Evolutionary conservation across 2,329 filamentous ascomycete species (phyloP), one percentile per base, ranked within the genome.

Genomic region (Cladosporium velox): DNA sequence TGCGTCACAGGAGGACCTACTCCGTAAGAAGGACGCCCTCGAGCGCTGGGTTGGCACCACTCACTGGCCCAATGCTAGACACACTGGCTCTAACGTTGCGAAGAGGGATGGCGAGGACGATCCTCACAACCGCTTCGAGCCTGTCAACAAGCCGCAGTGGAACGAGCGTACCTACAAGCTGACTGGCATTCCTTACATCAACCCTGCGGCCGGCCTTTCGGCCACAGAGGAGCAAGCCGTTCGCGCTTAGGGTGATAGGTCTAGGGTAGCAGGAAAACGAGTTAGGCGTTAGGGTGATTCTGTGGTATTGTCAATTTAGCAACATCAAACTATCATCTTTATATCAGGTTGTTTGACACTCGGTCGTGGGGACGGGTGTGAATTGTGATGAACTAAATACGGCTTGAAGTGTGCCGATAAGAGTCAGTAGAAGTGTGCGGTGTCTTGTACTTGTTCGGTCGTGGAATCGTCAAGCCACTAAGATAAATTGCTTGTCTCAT

Each of bases 161-260:
- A 30, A 30, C 28, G 28, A 30, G 6, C 28, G 28, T 30, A 30
- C 28, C 28, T 30, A 30, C 28, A 30, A 30, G 28, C 28, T 30
- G 28, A 30, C 28, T 6, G 28, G 28, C 2, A 82, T 84, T 67
- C 81, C 82, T 12, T 84, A 83, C 66, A 79, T 78, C 63, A 68
- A 71, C 52, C 68, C 67, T 34, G 44, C 26, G 32, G 63, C 30
- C 2, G 55, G 55, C 24, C 8, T 60, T 21, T 35, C 30, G 7
- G 63, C 63, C 3, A 57, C 49, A 4, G 55, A 59, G 44, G 55
- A 59, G 35, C 57, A 59, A 41, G 57, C 57, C 4, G 15, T 26
- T 30, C 34, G 57, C n/a, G 57, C 44, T 14, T 52, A 35, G n/a
- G 5, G 3, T 32, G 0, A 32, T 18, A 2, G 41, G 7, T 44